Percentiles rank a stretch among this genome's conserved stretches.
Evolutionary conservation across 2,329 filamentous ascomycete genomes (phyloP).

Genomic region (Trichoderma sp.): DNA sequence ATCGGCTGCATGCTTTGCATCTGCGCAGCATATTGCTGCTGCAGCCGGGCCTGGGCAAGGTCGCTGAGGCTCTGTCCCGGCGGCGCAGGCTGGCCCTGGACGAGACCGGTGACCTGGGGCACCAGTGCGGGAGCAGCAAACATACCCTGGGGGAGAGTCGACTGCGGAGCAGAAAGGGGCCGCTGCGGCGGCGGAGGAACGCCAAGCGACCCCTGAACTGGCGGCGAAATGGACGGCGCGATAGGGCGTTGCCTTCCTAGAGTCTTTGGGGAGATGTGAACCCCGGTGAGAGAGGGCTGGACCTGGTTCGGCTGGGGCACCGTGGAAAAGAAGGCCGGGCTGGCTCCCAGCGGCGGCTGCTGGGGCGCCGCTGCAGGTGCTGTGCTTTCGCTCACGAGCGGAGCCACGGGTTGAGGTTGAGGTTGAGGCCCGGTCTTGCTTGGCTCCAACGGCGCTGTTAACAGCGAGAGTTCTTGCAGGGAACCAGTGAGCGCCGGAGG

Average conservation of each 20-base stretch:
- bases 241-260: conserved; percentile 67
- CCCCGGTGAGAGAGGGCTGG: conserved; percentile 9
- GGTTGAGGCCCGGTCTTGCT: conserved; percentile 43
- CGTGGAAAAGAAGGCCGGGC: conserved; percentile 59
- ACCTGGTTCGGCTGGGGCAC: conserved; percentile 33
- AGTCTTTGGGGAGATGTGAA: conserved; percentile 35
- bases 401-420: conserved; percentile 30
- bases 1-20: conserved; percentile 47
- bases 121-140: conserved; percentile 77
- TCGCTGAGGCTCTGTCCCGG: conserved; percentile 78
- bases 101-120: conserved; percentile 77
- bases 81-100: conserved; percentile 66
- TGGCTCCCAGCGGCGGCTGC: conserved; percentile 56
- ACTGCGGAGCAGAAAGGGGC: conserved; percentile 84
- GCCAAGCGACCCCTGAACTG: conserved; percentile 58
- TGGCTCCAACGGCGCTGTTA: conserved; percentile 56
- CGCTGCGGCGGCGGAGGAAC: conserved; percentile 80
- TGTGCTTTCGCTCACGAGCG: neutral
- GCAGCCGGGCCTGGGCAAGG: conserved; percentile 66
- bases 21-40: conserved; percentile 60
- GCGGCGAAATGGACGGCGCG: conserved; percentile 59
- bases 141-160: conserved; percentile 66
- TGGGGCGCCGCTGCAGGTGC: conserved; percentile 31
- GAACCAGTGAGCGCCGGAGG: conserved; percentile 52
- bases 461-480: conserved; percentile 59